Evolutionary conservation across 2,329 filamentous ascomycete genomes (phyloP).

Genomic region (Calonectria ilicicola): DNA sequence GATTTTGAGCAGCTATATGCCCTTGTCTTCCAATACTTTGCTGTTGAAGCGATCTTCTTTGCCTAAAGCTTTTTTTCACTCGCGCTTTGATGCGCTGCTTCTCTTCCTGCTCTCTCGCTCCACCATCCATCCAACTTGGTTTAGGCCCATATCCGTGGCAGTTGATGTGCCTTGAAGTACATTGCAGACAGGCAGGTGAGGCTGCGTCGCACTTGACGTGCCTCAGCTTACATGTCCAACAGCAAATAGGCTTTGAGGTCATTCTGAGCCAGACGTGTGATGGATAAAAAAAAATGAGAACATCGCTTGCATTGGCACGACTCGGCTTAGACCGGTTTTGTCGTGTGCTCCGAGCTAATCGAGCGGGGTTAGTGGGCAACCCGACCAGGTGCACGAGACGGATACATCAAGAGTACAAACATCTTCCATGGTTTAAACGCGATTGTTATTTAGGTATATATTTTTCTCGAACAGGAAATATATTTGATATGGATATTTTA

Average conservation of each 20-base stretch:
- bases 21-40: neutral
- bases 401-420: too few species aligned
- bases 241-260: neutral
- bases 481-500: neutral
- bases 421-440: too few species aligned
- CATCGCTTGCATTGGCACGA: neutral
- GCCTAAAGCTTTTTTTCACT: neutral
- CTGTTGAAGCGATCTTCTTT: neutral
- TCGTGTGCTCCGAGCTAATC: neutral
- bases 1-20: too few species aligned
- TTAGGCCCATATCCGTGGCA: conserved; percentile 10
- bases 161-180: neutral
- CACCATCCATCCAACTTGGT: conserved; percentile 8
- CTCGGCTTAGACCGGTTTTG: neutral
- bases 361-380: neutral
- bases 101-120: neutral
- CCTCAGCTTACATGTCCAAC: conserved; percentile 3
- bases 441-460: too few species aligned
- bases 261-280: neutral
- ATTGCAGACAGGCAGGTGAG: neutral
- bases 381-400: neutral
- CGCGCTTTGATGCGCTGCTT: neutral
- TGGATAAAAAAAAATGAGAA: neutral
- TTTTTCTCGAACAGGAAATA: neutral
- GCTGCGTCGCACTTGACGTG: conserved; percentile 9